Base-by-base conservation (phyloP, 169 alveolate species). In the Plasmodium ovale region DNA sequence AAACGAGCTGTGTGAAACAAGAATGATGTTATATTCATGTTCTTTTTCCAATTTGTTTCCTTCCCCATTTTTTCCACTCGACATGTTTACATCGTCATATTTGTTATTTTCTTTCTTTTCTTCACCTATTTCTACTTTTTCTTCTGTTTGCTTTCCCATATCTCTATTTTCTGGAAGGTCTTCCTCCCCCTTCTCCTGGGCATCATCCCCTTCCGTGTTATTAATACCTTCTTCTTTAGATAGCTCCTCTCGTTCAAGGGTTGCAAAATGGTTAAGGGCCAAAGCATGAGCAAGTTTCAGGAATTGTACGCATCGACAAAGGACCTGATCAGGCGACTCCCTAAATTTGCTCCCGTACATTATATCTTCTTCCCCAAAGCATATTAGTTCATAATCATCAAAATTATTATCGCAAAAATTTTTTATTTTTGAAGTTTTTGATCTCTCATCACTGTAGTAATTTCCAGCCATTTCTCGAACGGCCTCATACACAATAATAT, bases 1-100 rank as follows among this genome's bases (percentile, higher is more conserved):
- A 19, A 65, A 82, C n/a, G 90, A 82, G 31, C 90, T 82, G 44
- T 82, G 90, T 23, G 90, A 82, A n/a, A 82, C 82, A 6, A 82
- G 31, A 1, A 82, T 71, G 42, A 82, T 54, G 33, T 82, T 82
- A 19, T 25, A 82, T 0, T 2, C 35, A 39, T 39, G 51, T 39
- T 39, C 51, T 9, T 39, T 39, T 39, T 6, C 51, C 73, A 54
- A 3, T 65, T 31, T 49, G 47, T 71, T 53, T 23, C 12, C 21
- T 27, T 56, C 23, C 25, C 42, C 49, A 39, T 42, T 31, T 37
- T 35, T 35, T 65, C 19, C 54, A 12, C 16, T 19, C n/a, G 25
- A 10, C 3, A 35, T 10, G 59, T 6, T 58, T 23, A 9, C 19
- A 33, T 7, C 21, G 2, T 44, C 35, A 39, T 12, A n/a, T 25